These are phyloP conservation scores for Nannochloropsis salina DNA, from an alignment of 108 stramenopile species.

Conservation along the genomic window DNA sequence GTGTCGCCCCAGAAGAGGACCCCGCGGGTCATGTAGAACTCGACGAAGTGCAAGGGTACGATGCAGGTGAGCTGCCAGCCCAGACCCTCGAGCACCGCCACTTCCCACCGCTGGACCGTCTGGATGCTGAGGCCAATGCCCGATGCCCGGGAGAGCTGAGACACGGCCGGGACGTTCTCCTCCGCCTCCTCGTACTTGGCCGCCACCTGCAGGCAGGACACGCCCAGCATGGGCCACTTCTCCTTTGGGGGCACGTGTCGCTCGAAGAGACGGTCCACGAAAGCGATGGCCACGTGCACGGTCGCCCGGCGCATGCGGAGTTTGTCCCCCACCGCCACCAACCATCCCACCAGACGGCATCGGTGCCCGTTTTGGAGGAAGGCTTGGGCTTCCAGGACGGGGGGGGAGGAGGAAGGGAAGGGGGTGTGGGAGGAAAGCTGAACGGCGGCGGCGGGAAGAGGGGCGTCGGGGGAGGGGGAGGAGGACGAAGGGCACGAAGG, in stretches of 20 bases:
- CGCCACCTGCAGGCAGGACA: not conserved
- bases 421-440: too few species aligned
- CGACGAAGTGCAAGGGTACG: slow-evolving; percentile 8
- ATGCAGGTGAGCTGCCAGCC: slow-evolving; percentile 7
- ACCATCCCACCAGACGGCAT: not conserved
- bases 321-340: not conserved
- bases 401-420: not conserved
- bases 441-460: too few species aligned
- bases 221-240: not conserved
- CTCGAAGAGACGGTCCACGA: not conserved
- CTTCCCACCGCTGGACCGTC: slow-evolving; percentile 1
- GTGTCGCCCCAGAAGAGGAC: not conserved
- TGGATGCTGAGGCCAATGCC: not conserved
- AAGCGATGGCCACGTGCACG: not conserved
- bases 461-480: not conserved
- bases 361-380: not conserved
- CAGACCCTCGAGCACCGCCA: not conserved
- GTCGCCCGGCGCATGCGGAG: not conserved
- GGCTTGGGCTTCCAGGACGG: not conserved
- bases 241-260: not conserved
- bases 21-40: not conserved
- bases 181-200: not conserved
- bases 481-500: not conserved
- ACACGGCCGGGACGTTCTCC: not conserved
- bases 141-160: not conserved